phyloP scores from a whole-genome alignment of 179 eudicot species.

The Nepenthes alata region DNA sequence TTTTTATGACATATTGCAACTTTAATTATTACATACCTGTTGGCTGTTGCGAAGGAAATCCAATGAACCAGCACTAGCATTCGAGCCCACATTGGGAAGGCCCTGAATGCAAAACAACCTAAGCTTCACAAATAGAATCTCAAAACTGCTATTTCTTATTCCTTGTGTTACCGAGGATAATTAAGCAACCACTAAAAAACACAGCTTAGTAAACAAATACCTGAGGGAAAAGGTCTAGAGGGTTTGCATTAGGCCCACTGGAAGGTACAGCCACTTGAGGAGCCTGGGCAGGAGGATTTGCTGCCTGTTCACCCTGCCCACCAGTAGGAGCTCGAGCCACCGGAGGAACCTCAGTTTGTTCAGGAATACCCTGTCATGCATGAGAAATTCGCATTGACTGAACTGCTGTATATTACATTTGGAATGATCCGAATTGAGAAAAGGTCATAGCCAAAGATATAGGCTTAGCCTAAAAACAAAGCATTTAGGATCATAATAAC shows the following conservation, averaged over 20 bases:
- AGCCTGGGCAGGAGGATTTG: conserved; percentile 35
- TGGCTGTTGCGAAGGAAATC: conserved; percentile 83
- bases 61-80: conserved; percentile 65
- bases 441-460: neutral
- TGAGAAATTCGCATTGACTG: neutral
- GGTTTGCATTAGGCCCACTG: conserved; percentile 83
- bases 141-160: neutral
- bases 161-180: neutral
- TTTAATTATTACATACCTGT: conserved; percentile 35
- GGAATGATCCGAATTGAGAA: neutral
- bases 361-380: conserved; percentile 64
- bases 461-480: too few relatives aligned
- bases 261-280: conserved; percentile 47
- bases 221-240: conserved; percentile 90
- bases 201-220: conserved; percentile 13
- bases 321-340: conserved; percentile 43
- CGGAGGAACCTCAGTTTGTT: conserved; percentile 72
- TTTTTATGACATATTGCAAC: neutral
- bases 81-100: conserved; percentile 76
- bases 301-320: conserved; percentile 11
- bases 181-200: neutral
- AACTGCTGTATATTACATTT: too few relatives aligned
- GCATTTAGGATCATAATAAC: too few relatives aligned
- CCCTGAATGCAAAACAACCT: conserved; percentile 34
- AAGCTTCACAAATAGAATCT: neutral